Evolutionary conservation across 108 stramenopile species (phyloP).

Genomic region (Heterococcus sp.): DNA sequence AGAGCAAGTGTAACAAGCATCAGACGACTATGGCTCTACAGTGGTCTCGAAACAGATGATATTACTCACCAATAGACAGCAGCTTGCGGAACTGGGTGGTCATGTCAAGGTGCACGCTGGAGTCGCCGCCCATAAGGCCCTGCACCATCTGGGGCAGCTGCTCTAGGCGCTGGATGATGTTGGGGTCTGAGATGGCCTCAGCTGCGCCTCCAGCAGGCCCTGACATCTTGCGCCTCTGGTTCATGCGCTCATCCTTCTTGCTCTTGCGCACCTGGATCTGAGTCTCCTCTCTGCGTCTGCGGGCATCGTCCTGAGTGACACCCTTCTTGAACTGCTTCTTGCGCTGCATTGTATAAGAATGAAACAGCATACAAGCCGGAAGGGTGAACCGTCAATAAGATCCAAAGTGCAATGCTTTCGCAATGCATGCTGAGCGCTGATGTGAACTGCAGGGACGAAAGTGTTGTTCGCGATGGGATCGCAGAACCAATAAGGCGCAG

Average conservation of each 20-base stretch:
- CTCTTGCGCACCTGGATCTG: conserved; percentile 92
- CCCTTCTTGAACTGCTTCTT: conserved; percentile 86
- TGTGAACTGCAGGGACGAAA: too few species aligned
- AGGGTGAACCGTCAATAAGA: too few species aligned
- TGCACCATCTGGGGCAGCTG: conserved; percentile 79
- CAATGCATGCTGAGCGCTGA: too few species aligned
- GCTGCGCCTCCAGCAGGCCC: not conserved
- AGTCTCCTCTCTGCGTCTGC: conserved; percentile 88
- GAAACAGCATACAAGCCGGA: not conserved
- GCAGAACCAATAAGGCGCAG: too few species aligned
- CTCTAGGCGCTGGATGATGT: conserved; percentile 60
- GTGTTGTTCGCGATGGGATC: too few species aligned
- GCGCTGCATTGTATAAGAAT: conserved; percentile 61
- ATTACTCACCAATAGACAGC: conserved; percentile 70
- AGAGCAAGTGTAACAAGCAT: too few species aligned
- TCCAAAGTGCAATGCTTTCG: too few species aligned
- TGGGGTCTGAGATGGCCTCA: not conserved
- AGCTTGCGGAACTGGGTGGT: conserved; percentile 92
- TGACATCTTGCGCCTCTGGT: conserved; percentile 77
- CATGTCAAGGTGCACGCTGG: conserved; percentile 65
- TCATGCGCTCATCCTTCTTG: conserved; percentile 91
- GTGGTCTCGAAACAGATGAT: too few species aligned
- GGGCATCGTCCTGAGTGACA: conserved; percentile 83
- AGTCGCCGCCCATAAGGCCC: conserved; percentile 83
- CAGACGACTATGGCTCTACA: too few species aligned